Percentiles rank a stretch among this genome's conserved stretches.
Evolutionary conservation across 2,329 filamentous ascomycete species (phyloP).

Genomic region (Madurella mycetomatis): DNA sequence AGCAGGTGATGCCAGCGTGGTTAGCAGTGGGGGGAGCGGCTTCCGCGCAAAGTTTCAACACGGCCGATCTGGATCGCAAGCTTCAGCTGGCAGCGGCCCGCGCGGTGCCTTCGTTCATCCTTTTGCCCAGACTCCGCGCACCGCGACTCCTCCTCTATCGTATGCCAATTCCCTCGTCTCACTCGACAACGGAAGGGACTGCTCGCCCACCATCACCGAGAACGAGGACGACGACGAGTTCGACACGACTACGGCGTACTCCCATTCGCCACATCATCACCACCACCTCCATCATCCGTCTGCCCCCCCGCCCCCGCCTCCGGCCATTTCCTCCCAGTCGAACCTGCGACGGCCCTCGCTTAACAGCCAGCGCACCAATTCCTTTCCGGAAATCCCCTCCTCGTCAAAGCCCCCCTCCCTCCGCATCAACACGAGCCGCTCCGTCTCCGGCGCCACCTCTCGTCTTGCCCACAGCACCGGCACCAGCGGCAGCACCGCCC

Average conservation of each 20-base stretch:
- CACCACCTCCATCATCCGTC: constrained; percentile 18
- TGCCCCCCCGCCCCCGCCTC: constrained; percentile 30
- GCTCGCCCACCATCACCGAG: constrained; percentile 53
- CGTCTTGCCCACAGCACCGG: constrained; percentile 39
- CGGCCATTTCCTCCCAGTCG: constrained; percentile 26
- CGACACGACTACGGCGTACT: constrained; percentile 8
- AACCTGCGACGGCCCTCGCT: constrained; percentile 36
- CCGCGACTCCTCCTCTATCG: constrained; percentile 55
- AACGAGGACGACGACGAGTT: constrained; percentile 27
- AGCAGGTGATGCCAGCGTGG: constrained; percentile 14
- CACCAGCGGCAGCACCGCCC: constrained; percentile 28
- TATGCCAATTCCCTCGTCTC: constrained; percentile 55
- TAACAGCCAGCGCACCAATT: constrained; percentile 37
- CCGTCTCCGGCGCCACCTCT: constrained; percentile 29
- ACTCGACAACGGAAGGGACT: constrained; percentile 48
- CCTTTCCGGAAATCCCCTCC: constrained; percentile 36
- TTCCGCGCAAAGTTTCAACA: constrained; percentile 45
- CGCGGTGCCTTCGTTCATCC: constrained; percentile 57
- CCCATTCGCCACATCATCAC: constrained; percentile 21
- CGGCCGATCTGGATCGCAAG: constrained; percentile 46
- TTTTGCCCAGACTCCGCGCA: constrained; percentile 60
- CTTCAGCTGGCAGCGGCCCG: constrained; percentile 42
- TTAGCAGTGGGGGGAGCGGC: constrained; percentile 18
- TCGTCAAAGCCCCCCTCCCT: constrained; percentile 30
- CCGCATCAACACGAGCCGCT: constrained; percentile 35